A percentile compares a stretch with the other conserved stretches of the same genome.
Conservation (phyloP, 2,329 filamentous ascomycete species). For the Magnaporthales sp. region DNA sequence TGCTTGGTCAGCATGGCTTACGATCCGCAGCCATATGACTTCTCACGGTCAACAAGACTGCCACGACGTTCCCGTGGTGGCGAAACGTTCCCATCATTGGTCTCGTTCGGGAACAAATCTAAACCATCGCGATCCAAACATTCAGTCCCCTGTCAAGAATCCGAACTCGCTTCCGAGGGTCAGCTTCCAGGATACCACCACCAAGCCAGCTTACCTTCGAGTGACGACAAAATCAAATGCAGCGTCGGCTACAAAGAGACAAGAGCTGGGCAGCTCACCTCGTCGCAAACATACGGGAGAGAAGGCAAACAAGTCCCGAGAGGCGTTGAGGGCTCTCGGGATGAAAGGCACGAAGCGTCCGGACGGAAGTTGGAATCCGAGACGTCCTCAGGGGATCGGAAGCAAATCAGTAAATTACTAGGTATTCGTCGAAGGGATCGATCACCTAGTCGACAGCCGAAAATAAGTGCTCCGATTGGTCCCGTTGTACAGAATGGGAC, state of each 20-base stretch:
- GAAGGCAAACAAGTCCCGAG: neutral
- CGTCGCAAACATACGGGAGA: neutral
- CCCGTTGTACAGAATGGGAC: constrained; percentile 5
- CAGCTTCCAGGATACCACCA: neutral
- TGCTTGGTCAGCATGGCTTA: neutral
- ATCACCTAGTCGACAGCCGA: neutral
- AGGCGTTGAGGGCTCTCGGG: neutral
- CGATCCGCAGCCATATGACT: neutral
- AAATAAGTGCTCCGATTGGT: constrained; percentile 3
- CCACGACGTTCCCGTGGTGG: neutral
- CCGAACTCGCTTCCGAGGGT: neutral
- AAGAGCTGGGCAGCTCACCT: neutral
- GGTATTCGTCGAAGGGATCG: constrained; percentile 1
- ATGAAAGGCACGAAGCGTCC: neutral
- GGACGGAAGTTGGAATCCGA: neutral
- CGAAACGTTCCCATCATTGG: neutral
- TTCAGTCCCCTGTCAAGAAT: neutral
- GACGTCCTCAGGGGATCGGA: neutral
- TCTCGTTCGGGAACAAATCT: neutral
- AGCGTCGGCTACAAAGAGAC: neutral
- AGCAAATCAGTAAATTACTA: neutral
- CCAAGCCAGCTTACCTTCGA: neutral
- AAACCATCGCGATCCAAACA: neutral
- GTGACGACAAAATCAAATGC: neutral
- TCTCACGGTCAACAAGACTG: neutral